Evolutionary conservation across 164 flowering plant genomes (phyloP).

Genomic region (Nelumbo lutea): DNA sequence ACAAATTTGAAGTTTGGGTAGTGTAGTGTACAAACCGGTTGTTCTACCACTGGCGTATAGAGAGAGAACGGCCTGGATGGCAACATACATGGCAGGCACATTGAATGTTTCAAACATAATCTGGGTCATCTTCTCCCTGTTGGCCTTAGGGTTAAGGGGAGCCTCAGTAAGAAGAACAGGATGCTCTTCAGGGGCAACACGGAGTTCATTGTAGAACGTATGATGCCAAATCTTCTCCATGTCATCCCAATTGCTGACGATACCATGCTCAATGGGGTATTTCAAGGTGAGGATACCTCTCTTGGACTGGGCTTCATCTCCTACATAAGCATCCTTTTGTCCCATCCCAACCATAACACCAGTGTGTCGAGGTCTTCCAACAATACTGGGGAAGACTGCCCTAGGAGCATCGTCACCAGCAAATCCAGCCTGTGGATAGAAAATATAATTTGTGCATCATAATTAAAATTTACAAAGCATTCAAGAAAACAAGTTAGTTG

Average conservation of each 20-base stretch:
- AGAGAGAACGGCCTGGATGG: neutral
- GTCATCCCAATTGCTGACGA: neutral
- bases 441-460: neutral
- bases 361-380: neutral
- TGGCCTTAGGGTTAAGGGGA: neutral
- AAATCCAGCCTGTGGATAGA: neutral
- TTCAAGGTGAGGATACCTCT: neutral
- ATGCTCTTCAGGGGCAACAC: constrained; percentile 1
- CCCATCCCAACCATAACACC: constrained; percentile 1
- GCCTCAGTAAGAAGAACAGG: neutral
- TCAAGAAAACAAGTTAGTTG: neutral
- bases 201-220: constrained; percentile 1
- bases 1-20: neutral
- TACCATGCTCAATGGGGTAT: constrained; percentile 2
- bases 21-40: neutral
- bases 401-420: neutral
- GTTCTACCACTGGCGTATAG: neutral
- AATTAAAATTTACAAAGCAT: neutral
- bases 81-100: neutral
- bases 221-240: constrained; percentile 2
- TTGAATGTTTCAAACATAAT: neutral
- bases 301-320: constrained; percentile 1
- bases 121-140: constrained; percentile 1
- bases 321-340: neutral
- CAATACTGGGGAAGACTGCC: constrained; percentile 1